Evolutionary conservation across 2,329 filamentous ascomycete species (phyloP).

Genomic region (Aspergillus aculeatinus): DNA sequence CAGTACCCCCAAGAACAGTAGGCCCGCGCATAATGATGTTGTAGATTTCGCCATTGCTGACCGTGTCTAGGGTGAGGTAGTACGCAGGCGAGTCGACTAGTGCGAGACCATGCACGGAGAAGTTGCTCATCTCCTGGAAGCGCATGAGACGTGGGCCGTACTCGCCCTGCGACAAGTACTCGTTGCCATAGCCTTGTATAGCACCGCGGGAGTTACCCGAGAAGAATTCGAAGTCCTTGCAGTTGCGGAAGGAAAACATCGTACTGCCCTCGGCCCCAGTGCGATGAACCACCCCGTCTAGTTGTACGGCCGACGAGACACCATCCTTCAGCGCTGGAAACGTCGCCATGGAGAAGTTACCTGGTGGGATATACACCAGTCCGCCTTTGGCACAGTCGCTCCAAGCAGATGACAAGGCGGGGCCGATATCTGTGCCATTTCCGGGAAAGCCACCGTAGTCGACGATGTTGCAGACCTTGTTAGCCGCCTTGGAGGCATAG

Average conservation of each 20-base stretch:
- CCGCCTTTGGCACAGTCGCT: constrained; percentile 50
- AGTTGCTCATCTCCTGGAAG: constrained; percentile 46
- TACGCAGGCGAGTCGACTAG: constrained; percentile 52
- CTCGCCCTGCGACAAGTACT: constrained; percentile 44
- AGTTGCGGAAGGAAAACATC: neutral
- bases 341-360: constrained; percentile 49
- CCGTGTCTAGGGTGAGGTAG: constrained; percentile 50
- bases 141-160: constrained; percentile 50
- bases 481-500: constrained; percentile 15
- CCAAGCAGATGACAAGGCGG: neutral
- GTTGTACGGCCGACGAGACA: constrained; percentile 49
- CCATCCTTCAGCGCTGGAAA: constrained; percentile 50
- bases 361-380: constrained; percentile 49
- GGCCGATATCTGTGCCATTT: constrained; percentile 43
- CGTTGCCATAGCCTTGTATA: constrained; percentile 52
- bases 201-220: constrained; percentile 46
- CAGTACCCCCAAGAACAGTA: constrained; percentile 48
- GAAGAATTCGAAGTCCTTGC: constrained; percentile 50
- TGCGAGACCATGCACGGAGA: constrained; percentile 50
- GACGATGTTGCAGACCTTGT: constrained; percentile 48
- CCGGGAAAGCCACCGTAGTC: constrained; percentile 52
- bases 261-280: too few species aligned
- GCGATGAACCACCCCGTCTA: constrained; percentile 38
- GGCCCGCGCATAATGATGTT: constrained; percentile 56
- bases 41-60: constrained; percentile 53